Evolutionary conservation across 2,329 filamentous ascomycete genomes (phyloP).

Genomic region (Penicillium paneum): DNA sequence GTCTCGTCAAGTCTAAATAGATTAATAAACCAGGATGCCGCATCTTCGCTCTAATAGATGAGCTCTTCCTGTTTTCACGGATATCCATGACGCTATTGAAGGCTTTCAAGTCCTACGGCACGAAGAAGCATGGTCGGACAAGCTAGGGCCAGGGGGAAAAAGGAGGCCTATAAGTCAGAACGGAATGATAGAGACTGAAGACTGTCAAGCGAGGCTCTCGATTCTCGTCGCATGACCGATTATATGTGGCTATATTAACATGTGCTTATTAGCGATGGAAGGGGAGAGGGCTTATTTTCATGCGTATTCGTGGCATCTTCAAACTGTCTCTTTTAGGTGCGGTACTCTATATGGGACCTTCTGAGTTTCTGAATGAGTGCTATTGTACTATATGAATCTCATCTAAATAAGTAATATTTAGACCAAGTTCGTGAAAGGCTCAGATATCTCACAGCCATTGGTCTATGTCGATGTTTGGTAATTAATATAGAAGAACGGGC

Average conservation of each 20-base stretch:
- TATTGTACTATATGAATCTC: no score
- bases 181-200: neutral
- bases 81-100: neutral
- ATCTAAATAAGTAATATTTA: no score
- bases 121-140: neutral
- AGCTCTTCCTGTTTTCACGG: neutral
- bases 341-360: no score
- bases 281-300: no score
- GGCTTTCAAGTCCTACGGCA: neutral
- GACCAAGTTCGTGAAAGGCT: no score
- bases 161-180: neutral
- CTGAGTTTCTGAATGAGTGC: no score
- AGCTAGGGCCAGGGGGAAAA: neutral
- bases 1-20: neutral
- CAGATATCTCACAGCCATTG: no score
- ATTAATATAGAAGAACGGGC: no score
- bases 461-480: no score
- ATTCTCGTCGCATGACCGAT: neutral
- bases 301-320: no score
- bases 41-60: constrained; percentile 1
- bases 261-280: no score
- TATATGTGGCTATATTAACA: neutral
- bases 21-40: neutral
- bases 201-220: neutral
- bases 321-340: no score